Evolutionary conservation across 257 asterid species (phyloP).

Genomic region (Striga asiatica): DNA sequence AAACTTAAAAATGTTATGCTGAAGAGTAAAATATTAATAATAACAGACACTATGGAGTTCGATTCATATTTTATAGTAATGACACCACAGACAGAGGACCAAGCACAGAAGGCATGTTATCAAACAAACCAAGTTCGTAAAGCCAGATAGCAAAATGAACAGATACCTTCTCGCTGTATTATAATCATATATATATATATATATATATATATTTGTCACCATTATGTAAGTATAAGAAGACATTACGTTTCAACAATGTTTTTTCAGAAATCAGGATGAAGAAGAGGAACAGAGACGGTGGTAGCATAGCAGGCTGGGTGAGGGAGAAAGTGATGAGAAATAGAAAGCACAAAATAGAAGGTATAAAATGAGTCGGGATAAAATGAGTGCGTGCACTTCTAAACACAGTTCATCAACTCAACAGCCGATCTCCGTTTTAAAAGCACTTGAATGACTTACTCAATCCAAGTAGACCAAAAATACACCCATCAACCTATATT

Average conservation of each 20-base stretch:
- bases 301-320: too few species aligned
- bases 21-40: not conserved
- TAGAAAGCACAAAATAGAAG: not conserved
- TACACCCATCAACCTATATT: not conserved
- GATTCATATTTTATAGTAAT: constrained; percentile 2
- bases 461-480: not conserved
- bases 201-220: too few species aligned
- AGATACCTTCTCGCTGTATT: too few species aligned
- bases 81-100: not conserved
- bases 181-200: too few species aligned
- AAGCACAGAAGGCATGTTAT: constrained; percentile 12
- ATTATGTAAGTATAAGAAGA: too few species aligned
- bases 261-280: too few species aligned
- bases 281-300: too few species aligned
- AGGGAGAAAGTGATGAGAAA: too few species aligned
- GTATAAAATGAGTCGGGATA: not conserved
- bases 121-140: not conserved
- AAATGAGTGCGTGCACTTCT: not conserved
- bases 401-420: not conserved
- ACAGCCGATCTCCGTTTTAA: not conserved
- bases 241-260: too few species aligned
- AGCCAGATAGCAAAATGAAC: constrained; percentile 8
- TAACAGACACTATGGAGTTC: not conserved
- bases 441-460: not conserved
- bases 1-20: not conserved